Evolutionary conservation across 257 asterid species (phyloP), one percentile per base, ranked within the genome.

Genomic region (Linderniella brevidens): DNA sequence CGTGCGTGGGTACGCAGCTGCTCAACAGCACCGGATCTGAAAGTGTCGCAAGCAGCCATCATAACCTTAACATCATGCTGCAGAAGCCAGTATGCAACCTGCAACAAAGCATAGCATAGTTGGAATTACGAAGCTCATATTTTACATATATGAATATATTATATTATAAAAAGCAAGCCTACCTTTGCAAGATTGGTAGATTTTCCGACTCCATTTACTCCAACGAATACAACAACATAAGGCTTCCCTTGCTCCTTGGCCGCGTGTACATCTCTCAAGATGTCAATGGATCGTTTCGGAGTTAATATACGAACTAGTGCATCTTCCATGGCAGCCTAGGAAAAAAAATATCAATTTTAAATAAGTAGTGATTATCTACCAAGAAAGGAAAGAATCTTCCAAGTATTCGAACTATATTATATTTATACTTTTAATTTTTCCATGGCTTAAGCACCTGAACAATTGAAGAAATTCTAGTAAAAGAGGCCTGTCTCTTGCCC

Each of bases 41-140:
- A 88, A 54, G 95, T 88, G 66, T 88, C 98, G 57, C 98, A 88
- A 11, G 98, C 98, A 65, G 98, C 95, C 98, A 88, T 84, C 98
- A 78, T 84, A 35, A 84, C 98, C 52, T 58, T 74, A 55, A 74
- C 40, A 19, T 81, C 66, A 43, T 88, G 98, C 72, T 88, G 98
- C 62, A 20, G 84, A 69, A 88, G 95, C 95, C 95, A 88, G 65
- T 88, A 88, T 41, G 98, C 95, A 56, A 88, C 95, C 97, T 87
- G 67, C 50, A 6, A 39, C 44, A 58, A 48, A 45, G 54, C 35
- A 48, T 14, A 36, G 20, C 12, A 11, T n/a, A n/a, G n/a, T n/a
- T n/a, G 17, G 5, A 48, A 55, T 53, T 7, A 41, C 12, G 52
- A 43, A 59, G 32, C 4, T 25, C 32, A 25, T 25, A 9, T 39